Conservation (phyloP, 495 filamentous ascomycete genomes). For the Thermochaetoides thermophila region DNA sequence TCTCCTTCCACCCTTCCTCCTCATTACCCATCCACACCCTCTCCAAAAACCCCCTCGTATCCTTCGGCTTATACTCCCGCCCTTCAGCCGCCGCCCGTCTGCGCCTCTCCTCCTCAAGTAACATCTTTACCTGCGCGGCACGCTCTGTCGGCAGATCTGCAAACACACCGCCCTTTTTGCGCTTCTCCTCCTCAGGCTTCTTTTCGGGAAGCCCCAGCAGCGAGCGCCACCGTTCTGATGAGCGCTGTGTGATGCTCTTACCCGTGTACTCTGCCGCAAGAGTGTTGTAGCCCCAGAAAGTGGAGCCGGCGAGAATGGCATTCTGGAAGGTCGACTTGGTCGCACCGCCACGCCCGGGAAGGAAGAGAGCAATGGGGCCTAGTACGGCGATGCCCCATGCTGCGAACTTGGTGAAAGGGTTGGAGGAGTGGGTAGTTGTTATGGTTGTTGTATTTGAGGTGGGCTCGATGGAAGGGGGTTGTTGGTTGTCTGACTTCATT, state of each 20-base stretch:
- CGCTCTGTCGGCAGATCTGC: constrained; percentile 33
- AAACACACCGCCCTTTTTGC: not conserved
- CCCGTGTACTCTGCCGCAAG: constrained; percentile 48
- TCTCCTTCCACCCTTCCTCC: constrained; percentile 60
- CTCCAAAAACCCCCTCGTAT: constrained; percentile 25
- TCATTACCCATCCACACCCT: constrained; percentile 49
- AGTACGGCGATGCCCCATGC: constrained; percentile 50
- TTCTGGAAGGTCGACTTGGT: constrained; percentile 25
- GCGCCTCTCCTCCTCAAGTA: constrained; percentile 29
- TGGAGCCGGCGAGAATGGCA: constrained; percentile 42
- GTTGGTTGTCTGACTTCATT: no score
- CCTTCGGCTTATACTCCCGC: constrained; percentile 14
- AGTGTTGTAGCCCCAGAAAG: constrained; percentile 50
- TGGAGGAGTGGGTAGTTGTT: not conserved
- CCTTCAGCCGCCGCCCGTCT: constrained; percentile 18
- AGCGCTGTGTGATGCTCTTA: constrained; percentile 24
- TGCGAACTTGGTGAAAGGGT: constrained; percentile 40
- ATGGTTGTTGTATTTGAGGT: constrained; percentile 5
- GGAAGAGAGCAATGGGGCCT: constrained; percentile 51
- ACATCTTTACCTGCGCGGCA: constrained; percentile 37
- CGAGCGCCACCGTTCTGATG: constrained; percentile 11
- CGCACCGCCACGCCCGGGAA: constrained; percentile 72
- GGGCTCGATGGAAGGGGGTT: constrained; percentile 1
- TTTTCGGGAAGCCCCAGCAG: constrained; percentile 8
- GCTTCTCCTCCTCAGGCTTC: not conserved